phyloP scores from a whole-genome alignment of 208 protist genomes.

The Trypanosomatidae sp. region DNA sequence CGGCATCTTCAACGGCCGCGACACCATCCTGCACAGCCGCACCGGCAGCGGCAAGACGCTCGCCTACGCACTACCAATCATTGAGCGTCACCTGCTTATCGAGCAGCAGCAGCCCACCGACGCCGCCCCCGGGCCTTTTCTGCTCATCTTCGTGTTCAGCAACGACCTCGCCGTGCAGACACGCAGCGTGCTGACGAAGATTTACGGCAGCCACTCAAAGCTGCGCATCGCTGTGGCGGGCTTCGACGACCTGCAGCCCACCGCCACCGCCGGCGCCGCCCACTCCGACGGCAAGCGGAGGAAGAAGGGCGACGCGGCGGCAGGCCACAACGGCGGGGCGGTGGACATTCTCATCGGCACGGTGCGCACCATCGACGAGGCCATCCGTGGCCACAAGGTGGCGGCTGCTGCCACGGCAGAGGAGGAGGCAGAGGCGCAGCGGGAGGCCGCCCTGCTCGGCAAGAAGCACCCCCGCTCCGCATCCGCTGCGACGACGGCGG shows the following conservation, averaged over 20 bases:
- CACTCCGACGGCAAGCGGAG: no score
- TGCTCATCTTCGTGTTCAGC: constrained; percentile 89
- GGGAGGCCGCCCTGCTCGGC: constrained; percentile 17
- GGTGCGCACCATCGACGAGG: constrained; percentile 62
- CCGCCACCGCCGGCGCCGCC: no score
- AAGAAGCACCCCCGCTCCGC: constrained; percentile 16
- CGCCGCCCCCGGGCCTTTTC: constrained; percentile 49
- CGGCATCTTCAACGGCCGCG: constrained; percentile 82
- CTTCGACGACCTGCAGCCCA: constrained; percentile 47
- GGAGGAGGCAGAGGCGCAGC: constrained; percentile 40
- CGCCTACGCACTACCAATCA: constrained; percentile 97
- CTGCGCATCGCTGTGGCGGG: constrained; percentile 70
- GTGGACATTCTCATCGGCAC: constrained; percentile 83
- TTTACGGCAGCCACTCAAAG: constrained; percentile 49
- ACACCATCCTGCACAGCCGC: constrained; percentile 93
- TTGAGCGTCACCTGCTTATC: constrained; percentile 79
- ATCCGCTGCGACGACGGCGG: no score
- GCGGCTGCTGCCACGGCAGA: constrained; percentile 33
- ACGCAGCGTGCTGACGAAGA: constrained; percentile 54
- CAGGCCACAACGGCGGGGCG: background rate
- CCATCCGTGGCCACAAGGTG: constrained; percentile 61
- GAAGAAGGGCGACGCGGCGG: no score
- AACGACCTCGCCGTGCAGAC: constrained; percentile 89
- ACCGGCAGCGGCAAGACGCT: constrained; percentile 98
- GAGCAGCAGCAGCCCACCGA: constrained; percentile 22